Evolutionary conservation across 2,329 filamentous ascomycete species (phyloP).

Genomic region (Corniculantispora saksenae): DNA sequence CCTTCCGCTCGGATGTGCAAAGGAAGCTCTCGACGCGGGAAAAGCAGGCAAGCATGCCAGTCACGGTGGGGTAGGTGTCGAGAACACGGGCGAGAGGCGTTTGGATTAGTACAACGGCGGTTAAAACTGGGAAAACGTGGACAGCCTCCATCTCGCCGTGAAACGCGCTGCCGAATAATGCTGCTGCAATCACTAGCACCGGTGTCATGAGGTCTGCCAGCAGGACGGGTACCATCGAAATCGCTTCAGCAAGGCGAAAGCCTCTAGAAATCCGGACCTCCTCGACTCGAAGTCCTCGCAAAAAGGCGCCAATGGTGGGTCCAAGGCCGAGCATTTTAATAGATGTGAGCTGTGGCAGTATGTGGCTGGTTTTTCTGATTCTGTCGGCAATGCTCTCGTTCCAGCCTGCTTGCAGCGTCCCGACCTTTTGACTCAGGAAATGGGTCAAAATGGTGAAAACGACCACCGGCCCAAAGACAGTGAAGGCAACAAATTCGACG

Average conservation of each 20-base stretch:
- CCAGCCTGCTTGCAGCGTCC: neutral
- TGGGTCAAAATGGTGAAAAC: neutral
- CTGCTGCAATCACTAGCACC: neutral
- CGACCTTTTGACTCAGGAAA: neutral
- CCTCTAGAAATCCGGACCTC: neutral
- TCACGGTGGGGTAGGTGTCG: neutral
- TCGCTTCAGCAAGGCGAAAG: neutral
- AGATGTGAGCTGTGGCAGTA: neutral
- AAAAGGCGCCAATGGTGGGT: neutral
- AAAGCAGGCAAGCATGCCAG: neutral
- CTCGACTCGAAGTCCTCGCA: neutral
- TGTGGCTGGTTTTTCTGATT: neutral
- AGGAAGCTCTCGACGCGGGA: neutral
- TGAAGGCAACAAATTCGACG: neutral
- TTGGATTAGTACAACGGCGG: neutral
- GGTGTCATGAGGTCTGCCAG: neutral
- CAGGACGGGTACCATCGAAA: neutral
- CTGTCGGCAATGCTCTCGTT: neutral
- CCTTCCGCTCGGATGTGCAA: neutral
- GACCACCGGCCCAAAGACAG: neutral
- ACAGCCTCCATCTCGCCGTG: neutral
- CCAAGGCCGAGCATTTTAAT: conserved; percentile 9
- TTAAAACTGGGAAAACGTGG: neutral
- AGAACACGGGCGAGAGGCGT: neutral
- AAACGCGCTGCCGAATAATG: neutral